Base-by-base conservation (phyloP, 1,139 yeast genomes). In the Lodderomyces margitis region DNA sequence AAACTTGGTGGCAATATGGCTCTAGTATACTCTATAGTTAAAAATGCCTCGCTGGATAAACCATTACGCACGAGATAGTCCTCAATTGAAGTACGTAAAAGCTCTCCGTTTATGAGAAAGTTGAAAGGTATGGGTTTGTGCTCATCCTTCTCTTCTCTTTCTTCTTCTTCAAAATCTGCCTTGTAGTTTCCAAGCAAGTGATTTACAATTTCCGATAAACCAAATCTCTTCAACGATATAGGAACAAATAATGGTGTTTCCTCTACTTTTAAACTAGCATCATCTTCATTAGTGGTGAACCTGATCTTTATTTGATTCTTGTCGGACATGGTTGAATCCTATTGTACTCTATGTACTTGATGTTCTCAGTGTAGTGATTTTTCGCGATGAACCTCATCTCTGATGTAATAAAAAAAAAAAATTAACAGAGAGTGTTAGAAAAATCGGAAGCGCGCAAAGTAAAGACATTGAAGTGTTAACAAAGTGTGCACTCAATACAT, bases 1-100 rank as follows among this genome's bases (percentile, higher is more conserved):
- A 81, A 91, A 32, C 92, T 82, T 11, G 99, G 99, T 16, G 98
- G 98, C 45, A 91, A 75, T 35, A 91, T 87, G 1, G 96, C 91
- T 52, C 96, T 76, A 14, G 96, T 88, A 65, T 92, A 92, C 59
- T 92, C 98, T 43, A 92, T 68, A 27, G 81, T 81, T 46, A 92
- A 64, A 44, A 83, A 80, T 0, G 88, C 79, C 74, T 92, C 99
- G 38, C 82, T 76, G 4, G 96, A 87, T 40, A 91, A 71, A 6
- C 92, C 98, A 47, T 87, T 78, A 43, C 77, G 68, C 17, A 80
- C 73, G 53, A 92, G 70, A 62, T 91, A 91, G 17, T 85, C 94
- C 43, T 87, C 84, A 44, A 92, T 69, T 1, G 96, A 83, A 1
- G 85, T 76, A 51, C 94, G 81, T 46, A 91, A 68, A 45, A 89